Conservation (phyloP, 805 yeast genomes). For the Torulaspora quercuum region DNA sequence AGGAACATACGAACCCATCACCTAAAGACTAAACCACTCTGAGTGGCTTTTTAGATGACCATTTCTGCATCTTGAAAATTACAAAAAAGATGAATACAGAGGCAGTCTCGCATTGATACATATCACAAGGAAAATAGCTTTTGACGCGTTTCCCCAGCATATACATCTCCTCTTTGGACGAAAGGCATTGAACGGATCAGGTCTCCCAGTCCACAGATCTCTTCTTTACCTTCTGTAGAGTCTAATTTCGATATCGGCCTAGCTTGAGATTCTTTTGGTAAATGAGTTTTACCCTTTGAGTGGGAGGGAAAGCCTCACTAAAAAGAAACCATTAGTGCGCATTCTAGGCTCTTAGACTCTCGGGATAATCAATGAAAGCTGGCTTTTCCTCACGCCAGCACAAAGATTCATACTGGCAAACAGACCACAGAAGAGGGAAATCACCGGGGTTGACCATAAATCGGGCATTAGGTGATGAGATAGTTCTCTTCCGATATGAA, state of each 20-base stretch:
- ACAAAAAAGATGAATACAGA: conserved; percentile 9
- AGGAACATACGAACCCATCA: conserved; percentile 9
- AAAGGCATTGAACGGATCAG: no score
- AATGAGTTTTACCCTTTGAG: conserved; percentile 17
- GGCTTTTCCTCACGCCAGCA: no score
- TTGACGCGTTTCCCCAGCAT: no score
- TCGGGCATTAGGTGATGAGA: conserved; percentile 8
- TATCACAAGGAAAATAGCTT: no score
- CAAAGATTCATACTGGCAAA: no score
- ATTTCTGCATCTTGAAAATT: conserved; percentile 8
- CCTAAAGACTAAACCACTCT: background rate
- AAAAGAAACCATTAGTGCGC: conserved; percentile 14
- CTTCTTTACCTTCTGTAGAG: background rate
- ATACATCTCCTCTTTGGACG: conserved; percentile 5
- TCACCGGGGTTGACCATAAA: conserved; percentile 16
- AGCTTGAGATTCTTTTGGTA: conserved; percentile 5
- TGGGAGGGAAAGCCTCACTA: conserved; percentile 16
- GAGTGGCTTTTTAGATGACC: background rate
- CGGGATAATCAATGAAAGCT: no score
- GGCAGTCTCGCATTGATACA: conserved; percentile 5
- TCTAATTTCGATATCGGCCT: background rate
- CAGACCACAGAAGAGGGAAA: background rate
- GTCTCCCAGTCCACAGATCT: no score
- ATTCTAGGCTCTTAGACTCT: no score
- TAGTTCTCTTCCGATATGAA: conserved; percentile 11